Evolutionary conservation across 2,329 filamentous ascomycete genomes (phyloP).

Genomic region (Coniella lustricola): DNA sequence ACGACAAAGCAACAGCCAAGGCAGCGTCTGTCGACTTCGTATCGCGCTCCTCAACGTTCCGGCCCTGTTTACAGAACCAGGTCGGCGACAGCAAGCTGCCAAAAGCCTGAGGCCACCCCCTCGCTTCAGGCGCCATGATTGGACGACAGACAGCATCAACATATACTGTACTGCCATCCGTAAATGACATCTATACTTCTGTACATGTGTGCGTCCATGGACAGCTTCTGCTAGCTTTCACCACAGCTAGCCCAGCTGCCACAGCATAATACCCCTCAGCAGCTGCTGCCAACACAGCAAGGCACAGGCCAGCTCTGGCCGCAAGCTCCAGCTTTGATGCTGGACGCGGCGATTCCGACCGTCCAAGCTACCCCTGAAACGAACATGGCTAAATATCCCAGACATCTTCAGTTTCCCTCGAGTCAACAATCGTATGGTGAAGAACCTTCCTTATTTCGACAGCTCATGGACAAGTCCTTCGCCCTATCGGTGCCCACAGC

Average conservation of each 20-base stretch:
- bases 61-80: neutral
- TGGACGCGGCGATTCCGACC: conserved; percentile 15
- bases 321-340: conserved; percentile 6
- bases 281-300: conserved; percentile 1
- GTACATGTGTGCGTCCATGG: neutral
- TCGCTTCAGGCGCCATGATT: too few relatives aligned
- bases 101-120: too few relatives aligned
- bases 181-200: neutral
- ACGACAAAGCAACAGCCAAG: too few relatives aligned
- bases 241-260: neutral
- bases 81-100: neutral
- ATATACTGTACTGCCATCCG: too few relatives aligned
- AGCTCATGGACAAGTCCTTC: too few relatives aligned
- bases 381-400: neutral
- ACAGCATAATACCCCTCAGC: neutral
- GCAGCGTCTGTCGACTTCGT: neutral
- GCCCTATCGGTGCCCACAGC: too few relatives aligned
- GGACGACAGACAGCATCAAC: too few relatives aligned
- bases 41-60: too few relatives aligned
- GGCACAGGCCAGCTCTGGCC: conserved; percentile 3
- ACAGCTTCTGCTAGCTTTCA: neutral
- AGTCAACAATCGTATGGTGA: neutral
- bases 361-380: conserved; percentile 13
- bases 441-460: neutral
- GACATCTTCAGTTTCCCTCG: neutral